Conservation (phyloP, 352 stramenopile species). For the Globisporangium irregulare region DNA sequence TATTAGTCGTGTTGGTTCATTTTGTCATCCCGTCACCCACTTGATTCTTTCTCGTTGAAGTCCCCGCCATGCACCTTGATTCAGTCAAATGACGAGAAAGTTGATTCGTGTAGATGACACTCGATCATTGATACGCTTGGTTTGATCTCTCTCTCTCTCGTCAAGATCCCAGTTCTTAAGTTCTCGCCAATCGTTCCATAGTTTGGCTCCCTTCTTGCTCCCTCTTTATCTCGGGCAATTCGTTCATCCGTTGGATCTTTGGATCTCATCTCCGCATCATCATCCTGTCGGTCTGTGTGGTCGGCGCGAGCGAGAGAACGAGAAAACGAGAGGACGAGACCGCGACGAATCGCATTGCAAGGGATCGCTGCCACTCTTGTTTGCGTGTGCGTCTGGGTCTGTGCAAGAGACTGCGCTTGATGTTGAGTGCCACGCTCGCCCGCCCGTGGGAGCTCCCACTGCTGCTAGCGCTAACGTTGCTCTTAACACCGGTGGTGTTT, state of each 20-base stretch:
- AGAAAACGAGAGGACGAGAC: no score
- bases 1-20: background rate
- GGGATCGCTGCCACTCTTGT: background rate
- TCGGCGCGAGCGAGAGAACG: background rate
- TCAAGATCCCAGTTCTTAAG: background rate
- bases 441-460: background rate
- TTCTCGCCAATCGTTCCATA: constrained; percentile 2
- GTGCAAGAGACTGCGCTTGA: background rate
- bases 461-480: constrained; percentile 20
- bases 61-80: background rate
- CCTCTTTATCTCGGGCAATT: background rate
- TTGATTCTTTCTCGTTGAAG: background rate
- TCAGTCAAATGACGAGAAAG: background rate
- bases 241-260: background rate
- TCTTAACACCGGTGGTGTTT: constrained; percentile 3
- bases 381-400: background rate
- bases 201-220: background rate
- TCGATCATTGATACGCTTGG: background rate
- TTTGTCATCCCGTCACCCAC: background rate
- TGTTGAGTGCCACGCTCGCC: background rate
- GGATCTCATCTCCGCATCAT: background rate
- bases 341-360: background rate
- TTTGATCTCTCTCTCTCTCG: background rate
- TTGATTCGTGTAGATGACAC: background rate
- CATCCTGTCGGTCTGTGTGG: background rate